A percentile compares a stretch with the other conserved stretches of the same genome.
Conservation (phyloP, 2,329 filamentous ascomycete species). For the Diaporthe sp. region DNA sequence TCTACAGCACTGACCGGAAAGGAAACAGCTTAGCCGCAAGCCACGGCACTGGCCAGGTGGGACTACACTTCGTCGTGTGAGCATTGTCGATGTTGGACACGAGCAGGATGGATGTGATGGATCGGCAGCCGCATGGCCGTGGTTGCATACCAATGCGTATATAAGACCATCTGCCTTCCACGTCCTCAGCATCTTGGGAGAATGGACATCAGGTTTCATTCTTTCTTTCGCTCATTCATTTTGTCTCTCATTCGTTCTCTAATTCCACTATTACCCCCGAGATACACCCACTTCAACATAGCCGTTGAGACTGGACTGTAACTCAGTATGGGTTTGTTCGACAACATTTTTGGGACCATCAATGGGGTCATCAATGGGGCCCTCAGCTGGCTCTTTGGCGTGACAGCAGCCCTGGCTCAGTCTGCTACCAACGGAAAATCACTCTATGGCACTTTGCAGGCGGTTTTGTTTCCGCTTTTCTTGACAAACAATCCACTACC, state of each 20-base stretch:
- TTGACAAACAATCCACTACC: conserved; percentile 64
- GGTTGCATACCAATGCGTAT: conserved; percentile 14
- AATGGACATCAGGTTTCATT: conserved; percentile 23
- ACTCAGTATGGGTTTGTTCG: conserved; percentile 45
- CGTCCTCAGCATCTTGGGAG: not conserved
- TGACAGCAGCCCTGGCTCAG: conserved; percentile 49
- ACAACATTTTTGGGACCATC: not conserved
- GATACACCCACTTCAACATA: conserved; percentile 1
- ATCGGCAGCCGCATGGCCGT: conserved; percentile 6
- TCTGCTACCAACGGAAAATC: conserved; percentile 58
- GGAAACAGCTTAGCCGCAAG: conserved; percentile 25
- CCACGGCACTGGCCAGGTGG: conserved; percentile 24
- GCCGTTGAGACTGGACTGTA: conserved; percentile 33
- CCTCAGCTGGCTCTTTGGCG: conserved; percentile 44
- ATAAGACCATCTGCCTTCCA: conserved; percentile 1
- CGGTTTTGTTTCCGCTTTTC: conserved; percentile 57
- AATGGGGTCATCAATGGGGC: conserved; percentile 22
- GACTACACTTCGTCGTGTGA: conserved; percentile 19
- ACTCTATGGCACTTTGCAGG: conserved; percentile 55
- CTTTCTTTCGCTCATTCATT: conserved; percentile 9
- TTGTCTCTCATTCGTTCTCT: conserved; percentile 38
- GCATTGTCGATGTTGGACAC: conserved; percentile 9
- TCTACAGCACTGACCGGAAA: not conserved
- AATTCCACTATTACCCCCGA: not conserved
- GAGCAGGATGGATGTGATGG: conserved; percentile 17